Conservation (phyloP, 495 filamentous ascomycete species). For the Pseudotulostoma volvatum region DNA sequence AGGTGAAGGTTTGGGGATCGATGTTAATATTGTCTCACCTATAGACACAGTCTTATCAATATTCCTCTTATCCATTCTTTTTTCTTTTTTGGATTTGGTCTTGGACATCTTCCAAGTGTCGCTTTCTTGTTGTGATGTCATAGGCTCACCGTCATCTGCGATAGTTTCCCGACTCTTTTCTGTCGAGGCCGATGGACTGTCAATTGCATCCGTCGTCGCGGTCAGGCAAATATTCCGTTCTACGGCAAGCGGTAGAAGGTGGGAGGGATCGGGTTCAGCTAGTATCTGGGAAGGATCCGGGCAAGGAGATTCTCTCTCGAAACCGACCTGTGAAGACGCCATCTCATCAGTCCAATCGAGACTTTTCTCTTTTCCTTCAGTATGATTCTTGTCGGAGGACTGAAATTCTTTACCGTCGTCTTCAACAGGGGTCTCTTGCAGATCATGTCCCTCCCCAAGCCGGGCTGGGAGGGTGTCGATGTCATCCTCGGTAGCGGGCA, state of each 20-base stretch:
- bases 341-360: slow-evolving; percentile 34
- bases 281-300: slow-evolving; percentile 22
- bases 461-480: slow-evolving; percentile 1
- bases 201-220: neutral
- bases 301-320: slow-evolving; percentile 20
- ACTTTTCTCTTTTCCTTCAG: slow-evolving; percentile 22
- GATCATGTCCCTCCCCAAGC: slow-evolving; percentile 6
- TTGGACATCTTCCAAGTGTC: neutral
- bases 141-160: neutral
- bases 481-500: slow-evolving; percentile 6
- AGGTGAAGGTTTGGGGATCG: neutral
- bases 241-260: slow-evolving; percentile 6
- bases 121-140: neutral
- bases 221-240: slow-evolving; percentile 4
- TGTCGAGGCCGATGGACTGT: neutral
- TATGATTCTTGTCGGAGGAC: slow-evolving; percentile 28
- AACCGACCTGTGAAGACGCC: slow-evolving; percentile 35
- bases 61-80: slow-evolving; percentile 26
- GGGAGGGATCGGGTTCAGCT: slow-evolving; percentile 14
- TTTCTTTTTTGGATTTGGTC: slow-evolving; percentile 23
- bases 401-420: slow-evolving; percentile 35
- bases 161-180: slow-evolving; percentile 1
- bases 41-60: slow-evolving; percentile 2
- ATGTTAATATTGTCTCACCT: no score
- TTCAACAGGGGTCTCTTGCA: slow-evolving; percentile 22